These are phyloP conservation scores for Pythium periplocum DNA, from an alignment of 352 stramenopile species.

Conservation along the genomic window DNA sequence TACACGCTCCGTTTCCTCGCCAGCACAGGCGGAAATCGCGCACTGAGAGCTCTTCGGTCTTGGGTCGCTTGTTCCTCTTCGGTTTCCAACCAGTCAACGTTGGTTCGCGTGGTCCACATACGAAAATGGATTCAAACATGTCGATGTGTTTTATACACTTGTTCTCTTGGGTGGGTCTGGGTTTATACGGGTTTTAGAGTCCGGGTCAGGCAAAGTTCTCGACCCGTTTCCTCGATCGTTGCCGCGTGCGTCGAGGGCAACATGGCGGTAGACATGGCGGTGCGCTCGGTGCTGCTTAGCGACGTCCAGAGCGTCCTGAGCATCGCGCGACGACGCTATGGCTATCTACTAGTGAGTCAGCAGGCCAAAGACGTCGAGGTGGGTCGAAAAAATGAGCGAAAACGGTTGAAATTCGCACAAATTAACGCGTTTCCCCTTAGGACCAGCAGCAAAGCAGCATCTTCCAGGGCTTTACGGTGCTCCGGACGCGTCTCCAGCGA, in stretches of 20 bases:
- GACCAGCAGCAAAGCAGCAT: constrained; percentile 38
- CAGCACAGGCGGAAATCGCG: no score
- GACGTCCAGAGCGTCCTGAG: constrained; percentile 72
- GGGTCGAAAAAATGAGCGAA: not conserved
- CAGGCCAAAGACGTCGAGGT: constrained; percentile 2
- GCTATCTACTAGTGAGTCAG: constrained; percentile 32
- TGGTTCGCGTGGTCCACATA: no score
- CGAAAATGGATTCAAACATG: no score
- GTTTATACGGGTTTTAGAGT: no score
- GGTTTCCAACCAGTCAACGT: no score
- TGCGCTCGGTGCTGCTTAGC: constrained; percentile 55
- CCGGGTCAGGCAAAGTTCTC: no score
- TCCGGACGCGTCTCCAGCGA: constrained; percentile 56
- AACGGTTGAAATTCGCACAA: not conserved
- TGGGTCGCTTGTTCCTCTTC: no score
- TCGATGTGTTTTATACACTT: no score
- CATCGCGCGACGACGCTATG: constrained; percentile 47
- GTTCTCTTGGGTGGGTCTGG: no score
- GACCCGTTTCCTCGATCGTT: constrained; percentile 7
- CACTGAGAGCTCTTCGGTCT: no score
- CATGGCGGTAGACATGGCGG: constrained; percentile 10
- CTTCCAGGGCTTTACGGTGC: constrained; percentile 55
- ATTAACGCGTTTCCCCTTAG: constrained; percentile 13
- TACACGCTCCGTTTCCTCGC: no score
- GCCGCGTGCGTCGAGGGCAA: not conserved